Percentiles rank a stretch among this genome's conserved stretches.
Conservation (phyloP, 2,329 filamentous ascomycete genomes). For the Clonostachys sp. region DNA sequence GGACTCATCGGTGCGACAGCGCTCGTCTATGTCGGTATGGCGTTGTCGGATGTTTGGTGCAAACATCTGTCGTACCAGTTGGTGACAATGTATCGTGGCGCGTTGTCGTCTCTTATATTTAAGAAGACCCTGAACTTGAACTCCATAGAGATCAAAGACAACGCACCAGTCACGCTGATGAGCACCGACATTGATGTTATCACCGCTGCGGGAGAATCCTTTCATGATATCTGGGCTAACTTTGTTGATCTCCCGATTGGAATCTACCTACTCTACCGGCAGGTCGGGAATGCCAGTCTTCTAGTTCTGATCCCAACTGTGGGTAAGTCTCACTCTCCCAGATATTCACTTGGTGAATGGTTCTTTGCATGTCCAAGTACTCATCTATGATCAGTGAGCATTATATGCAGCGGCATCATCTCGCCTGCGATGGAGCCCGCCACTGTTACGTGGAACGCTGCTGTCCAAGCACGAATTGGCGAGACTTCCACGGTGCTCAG, state of each 20-base stretch:
- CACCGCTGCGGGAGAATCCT: slow-evolving; percentile 10
- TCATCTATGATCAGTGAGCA: slow-evolving; percentile 7
- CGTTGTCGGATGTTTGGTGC: slow-evolving; percentile 22
- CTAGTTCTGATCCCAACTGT: slow-evolving; percentile 18
- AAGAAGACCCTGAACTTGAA: slow-evolving; percentile 32
- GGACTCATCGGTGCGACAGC: slow-evolving; percentile 34
- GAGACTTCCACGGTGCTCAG: slow-evolving; percentile 30
- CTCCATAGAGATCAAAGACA: slow-evolving; percentile 21
- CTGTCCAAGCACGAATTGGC: slow-evolving; percentile 31
- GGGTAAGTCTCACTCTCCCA: slow-evolving; percentile 8
- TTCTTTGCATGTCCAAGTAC: slow-evolving; percentile 1
- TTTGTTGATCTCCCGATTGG: slow-evolving; percentile 28
- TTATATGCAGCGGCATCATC: slow-evolving; percentile 9
- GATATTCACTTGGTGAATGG: not conserved
- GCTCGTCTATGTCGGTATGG: slow-evolving; percentile 34
- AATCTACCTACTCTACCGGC: slow-evolving; percentile 24
- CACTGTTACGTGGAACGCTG: slow-evolving; percentile 27
- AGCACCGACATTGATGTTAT: slow-evolving; percentile 35
- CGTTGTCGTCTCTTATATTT: slow-evolving; percentile 40
- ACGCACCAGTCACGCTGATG: slow-evolving; percentile 37
- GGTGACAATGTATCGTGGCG: slow-evolving; percentile 27
- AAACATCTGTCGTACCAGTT: slow-evolving; percentile 27
- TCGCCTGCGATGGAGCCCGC: slow-evolving; percentile 21
- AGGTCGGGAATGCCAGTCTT: slow-evolving; percentile 22
- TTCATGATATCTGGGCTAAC: slow-evolving; percentile 32